Evolutionary conservation across 768 basidiomycete genomes (phyloP), one percentile per base, ranked within the genome.

Genomic region (Macrolepiota albuminosa): DNA sequence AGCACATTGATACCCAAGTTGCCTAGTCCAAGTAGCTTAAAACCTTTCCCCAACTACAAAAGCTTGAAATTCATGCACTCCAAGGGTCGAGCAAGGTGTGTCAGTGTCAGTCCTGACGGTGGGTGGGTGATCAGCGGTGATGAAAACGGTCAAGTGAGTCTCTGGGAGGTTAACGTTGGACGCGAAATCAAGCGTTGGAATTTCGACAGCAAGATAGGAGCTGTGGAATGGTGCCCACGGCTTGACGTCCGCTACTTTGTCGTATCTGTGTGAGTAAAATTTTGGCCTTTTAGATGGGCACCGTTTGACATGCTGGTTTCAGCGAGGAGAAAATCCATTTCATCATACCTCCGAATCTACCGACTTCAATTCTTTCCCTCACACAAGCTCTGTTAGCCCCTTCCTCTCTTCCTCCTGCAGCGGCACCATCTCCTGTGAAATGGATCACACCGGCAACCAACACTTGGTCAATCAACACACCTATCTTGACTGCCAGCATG

Each of bases 121-220:
- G 84, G 83, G 43, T 99, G 96, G 95, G 88, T 86, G 8, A 83
- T 89, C 40, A 95, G 92, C 58, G 97, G 95, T 6, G 93, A 95
- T 61, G 97, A 98, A 69, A 81, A 81, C 62, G 97, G 97, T 4
- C 73, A 84, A 33, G 88, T 98, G 21, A 84, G 88, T 62, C 74
- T 98, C 51, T 98, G 95, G 95, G 97, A 98, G 72, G 84, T 90
- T 21, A 86, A 85, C 49, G 88, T 96, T 53, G 97, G 97, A 7
- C 81, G 88, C 58, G 91, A 95, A 70, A 85, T 95, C 26, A 90
- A 88, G 73, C 81, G 85, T 65, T 98, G 95, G 94, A 82, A 83
- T 67, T 84, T 98, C 63, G 81, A 84, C 57, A 76, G 82, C 64
- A 92, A 88, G 67, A 81, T 99, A 62, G 89, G 91, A 48, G 81